phyloP scores from a whole-genome alignment of 148 eudicot genomes.

The Oxyria digyna region DNA sequence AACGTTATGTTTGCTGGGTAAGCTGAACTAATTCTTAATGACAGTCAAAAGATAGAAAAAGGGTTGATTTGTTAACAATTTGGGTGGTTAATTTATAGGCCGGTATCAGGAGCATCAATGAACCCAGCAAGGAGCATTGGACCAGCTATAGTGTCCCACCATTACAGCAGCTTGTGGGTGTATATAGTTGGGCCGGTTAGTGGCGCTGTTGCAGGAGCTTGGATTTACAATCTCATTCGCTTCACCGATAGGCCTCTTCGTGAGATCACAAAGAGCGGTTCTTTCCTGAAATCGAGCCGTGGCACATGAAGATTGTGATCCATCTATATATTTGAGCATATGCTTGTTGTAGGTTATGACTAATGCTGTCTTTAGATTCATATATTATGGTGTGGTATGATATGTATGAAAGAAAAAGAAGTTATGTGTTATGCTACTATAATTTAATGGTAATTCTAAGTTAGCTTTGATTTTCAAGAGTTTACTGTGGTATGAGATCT shows the following conservation, averaged over 20 bases:
- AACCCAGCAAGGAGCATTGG: conserved; percentile 48
- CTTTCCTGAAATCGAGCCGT: conserved; percentile 26
- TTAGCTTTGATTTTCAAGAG: background rate
- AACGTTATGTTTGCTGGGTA: conserved; percentile 63
- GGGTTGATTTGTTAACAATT: too few relatives aligned
- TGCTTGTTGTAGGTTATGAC: background rate
- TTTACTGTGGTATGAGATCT: background rate
- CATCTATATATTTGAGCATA: background rate
- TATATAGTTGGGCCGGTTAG: conserved; percentile 29
- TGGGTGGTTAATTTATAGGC: background rate
- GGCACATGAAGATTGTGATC: background rate
- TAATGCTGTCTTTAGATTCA: background rate
- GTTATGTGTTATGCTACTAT: background rate
- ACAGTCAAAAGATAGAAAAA: too few relatives aligned
- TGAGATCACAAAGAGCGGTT: conserved; percentile 30
- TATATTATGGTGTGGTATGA: background rate
- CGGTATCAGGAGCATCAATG: conserved; percentile 43
- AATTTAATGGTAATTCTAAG: background rate
- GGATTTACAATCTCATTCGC: conserved; percentile 32
- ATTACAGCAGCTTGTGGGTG: conserved; percentile 31
- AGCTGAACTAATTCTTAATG: background rate
- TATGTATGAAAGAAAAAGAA: background rate
- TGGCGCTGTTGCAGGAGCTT: conserved; percentile 37
- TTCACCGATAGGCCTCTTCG: conserved; percentile 29
- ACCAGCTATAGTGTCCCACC: conserved; percentile 33